Evolutionary conservation across 257 asterid species (phyloP).

Genomic region (Primulina eburnea): DNA sequence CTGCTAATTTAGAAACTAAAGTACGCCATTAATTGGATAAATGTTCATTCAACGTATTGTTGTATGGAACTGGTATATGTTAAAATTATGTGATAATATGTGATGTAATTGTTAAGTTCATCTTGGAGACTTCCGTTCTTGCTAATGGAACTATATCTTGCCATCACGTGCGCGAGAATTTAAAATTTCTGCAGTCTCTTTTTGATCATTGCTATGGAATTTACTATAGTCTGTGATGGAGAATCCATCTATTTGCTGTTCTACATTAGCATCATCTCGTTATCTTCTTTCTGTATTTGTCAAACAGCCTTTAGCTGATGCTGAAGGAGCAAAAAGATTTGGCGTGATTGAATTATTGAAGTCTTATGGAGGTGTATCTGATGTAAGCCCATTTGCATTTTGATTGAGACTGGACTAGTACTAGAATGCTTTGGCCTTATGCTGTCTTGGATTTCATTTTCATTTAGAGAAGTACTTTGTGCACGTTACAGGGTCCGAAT

Average conservation of each 20-base stretch:
- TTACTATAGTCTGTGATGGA: slow-evolving; percentile 14
- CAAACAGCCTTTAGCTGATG: slow-evolving; percentile 94
- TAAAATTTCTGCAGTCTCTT: neutral
- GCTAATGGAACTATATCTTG: neutral
- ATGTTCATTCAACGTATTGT: no score
- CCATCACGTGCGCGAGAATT: neutral
- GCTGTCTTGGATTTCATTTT: slow-evolving; percentile 12
- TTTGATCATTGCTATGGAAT: neutral
- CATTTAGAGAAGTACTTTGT: slow-evolving; percentile 8
- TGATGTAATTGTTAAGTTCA: neutral
- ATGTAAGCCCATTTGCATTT: slow-evolving; percentile 48
- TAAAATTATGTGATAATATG: neutral
- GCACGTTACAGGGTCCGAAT: slow-evolving; percentile 72
- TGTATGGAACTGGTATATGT: neutral
- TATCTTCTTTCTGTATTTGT: slow-evolving; percentile 24
- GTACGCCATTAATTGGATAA: neutral
- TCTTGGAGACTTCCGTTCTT: neutral
- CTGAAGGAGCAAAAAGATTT: slow-evolving; percentile 81
- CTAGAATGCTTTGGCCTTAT: neutral
- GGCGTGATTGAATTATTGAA: slow-evolving; percentile 66
- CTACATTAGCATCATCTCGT: slow-evolving; percentile 1
- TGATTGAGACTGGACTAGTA: neutral
- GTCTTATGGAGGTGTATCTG: slow-evolving; percentile 80
- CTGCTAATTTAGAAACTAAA: neutral
- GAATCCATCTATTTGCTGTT: slow-evolving; percentile 5